Conservation (phyloP, 371 early-diverging fungal species). For the Mucor velutinosus region DNA sequence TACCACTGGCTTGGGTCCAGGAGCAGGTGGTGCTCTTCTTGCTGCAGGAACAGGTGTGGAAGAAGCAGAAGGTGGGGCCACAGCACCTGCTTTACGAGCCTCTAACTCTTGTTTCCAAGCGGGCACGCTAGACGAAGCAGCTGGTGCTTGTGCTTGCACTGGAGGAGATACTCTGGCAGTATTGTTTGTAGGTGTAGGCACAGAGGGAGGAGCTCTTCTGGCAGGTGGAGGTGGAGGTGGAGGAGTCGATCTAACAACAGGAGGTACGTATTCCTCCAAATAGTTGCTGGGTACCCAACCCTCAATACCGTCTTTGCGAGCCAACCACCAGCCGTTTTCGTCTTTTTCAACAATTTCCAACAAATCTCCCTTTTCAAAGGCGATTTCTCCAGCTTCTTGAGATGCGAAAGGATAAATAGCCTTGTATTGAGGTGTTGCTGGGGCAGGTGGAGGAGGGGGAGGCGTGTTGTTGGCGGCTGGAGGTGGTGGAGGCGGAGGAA, state of each 20-base stretch:
- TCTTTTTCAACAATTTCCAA: constrained; percentile 81
- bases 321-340: constrained; percentile 89
- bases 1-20: constrained; percentile 51
- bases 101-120: constrained; percentile 59
- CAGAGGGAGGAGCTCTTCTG: constrained; percentile 31
- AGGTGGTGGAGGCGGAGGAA: constrained; percentile 12
- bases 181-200: background rate
- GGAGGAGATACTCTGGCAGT: background rate
- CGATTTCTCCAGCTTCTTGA: constrained; percentile 66
- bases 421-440: constrained; percentile 65
- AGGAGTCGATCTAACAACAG: constrained; percentile 24
- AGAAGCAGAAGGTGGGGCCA: constrained; percentile 15
- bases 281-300: constrained; percentile 91
- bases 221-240: constrained; percentile 60
- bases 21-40: constrained; percentile 49
- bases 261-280: constrained; percentile 61
- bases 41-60: constrained; percentile 49
- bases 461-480: constrained; percentile 24
- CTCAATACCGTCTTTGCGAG: constrained; percentile 69
- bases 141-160: background rate
- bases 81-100: constrained; percentile 41
- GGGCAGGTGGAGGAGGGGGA: constrained; percentile 59
- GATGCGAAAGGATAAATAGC: constrained; percentile 76
- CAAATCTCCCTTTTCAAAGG: constrained; percentile 68
- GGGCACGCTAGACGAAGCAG: constrained; percentile 36